Evolutionary conservation across 495 filamentous ascomycete species (phyloP).

Genomic region (Pseudotulostoma volvatum): DNA sequence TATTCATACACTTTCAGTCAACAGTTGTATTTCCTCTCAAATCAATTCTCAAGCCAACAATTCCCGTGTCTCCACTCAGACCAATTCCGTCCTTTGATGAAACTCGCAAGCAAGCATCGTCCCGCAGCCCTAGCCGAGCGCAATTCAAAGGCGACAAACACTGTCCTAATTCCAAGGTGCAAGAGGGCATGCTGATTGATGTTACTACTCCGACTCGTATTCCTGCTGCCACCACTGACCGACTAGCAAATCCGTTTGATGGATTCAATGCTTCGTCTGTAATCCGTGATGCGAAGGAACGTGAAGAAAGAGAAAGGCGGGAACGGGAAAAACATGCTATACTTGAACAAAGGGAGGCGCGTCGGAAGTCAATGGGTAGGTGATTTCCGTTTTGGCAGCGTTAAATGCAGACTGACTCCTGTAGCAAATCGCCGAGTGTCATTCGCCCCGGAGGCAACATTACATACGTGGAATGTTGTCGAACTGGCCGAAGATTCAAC

Average conservation of each 20-base stretch:
- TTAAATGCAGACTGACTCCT: neutral
- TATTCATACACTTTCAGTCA: slow-evolving; percentile 22
- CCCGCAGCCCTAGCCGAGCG: slow-evolving; percentile 9
- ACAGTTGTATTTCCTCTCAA: slow-evolving; percentile 41
- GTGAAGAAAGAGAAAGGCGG: slow-evolving; percentile 52
- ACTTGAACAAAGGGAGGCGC: slow-evolving; percentile 60
- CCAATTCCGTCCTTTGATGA: slow-evolving; percentile 37
- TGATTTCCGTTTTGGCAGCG: neutral
- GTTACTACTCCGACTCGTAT: slow-evolving; percentile 27
- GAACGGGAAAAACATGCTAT: slow-evolving; percentile 50
- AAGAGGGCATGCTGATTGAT: slow-evolving; percentile 32
- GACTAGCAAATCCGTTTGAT: slow-evolving; percentile 43
- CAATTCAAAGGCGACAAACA: slow-evolving; percentile 5
- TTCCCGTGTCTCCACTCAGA: slow-evolving; percentile 47
- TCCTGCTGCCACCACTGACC: slow-evolving; percentile 17
- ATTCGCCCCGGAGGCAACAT: slow-evolving; percentile 90
- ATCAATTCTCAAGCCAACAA: slow-evolving; percentile 77
- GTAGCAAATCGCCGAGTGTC: slow-evolving; percentile 81
- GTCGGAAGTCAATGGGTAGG: slow-evolving; percentile 69
- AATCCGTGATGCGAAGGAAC: slow-evolving; percentile 48
- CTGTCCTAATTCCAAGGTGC: slow-evolving; percentile 6
- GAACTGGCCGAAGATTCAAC: slow-evolving; percentile 80
- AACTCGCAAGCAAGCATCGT: slow-evolving; percentile 26
- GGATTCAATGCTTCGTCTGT: slow-evolving; percentile 28
- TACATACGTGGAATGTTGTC: slow-evolving; percentile 95